Conservation (phyloP, 73 alveolate genomes). For the Paramecium pentaurelia region DNA sequence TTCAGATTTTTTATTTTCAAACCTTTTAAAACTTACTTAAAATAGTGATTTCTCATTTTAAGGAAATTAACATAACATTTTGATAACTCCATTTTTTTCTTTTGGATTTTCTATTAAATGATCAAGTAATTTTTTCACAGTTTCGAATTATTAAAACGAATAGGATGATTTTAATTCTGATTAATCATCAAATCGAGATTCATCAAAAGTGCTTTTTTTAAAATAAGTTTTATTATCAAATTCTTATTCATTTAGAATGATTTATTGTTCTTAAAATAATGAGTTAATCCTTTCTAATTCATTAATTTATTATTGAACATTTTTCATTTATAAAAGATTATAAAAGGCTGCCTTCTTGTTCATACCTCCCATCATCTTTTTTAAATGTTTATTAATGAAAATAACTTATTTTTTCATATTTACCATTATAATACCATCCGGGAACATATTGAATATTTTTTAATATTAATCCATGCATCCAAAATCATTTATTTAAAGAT, state of each 20-base stretch:
- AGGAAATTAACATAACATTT: slow-evolving; percentile 3
- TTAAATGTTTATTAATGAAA: neutral
- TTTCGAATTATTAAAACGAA: neutral
- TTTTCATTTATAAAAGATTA: neutral
- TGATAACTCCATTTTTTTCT: neutral
- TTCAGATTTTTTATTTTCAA: neutral
- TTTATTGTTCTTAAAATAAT: neutral
- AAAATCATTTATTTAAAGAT: neutral
- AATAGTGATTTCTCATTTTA: neutral
- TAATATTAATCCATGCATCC: neutral
- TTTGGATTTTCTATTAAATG: neutral
- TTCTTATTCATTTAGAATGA: neutral
- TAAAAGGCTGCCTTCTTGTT: slow-evolving; percentile 6
- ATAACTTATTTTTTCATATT: neutral
- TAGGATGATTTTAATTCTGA: neutral
- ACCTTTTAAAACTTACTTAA: neutral
- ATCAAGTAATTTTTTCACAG: slow-evolving; percentile 1
- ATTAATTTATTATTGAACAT: neutral
- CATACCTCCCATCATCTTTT: slow-evolving; percentile 33
- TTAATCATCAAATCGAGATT: slow-evolving; percentile 10
- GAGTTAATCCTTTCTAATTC: neutral
- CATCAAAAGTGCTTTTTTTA: neutral
- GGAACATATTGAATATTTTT: neutral
- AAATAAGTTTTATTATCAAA: neutral
- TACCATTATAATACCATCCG: slow-evolving; percentile 39